Evolutionary conservation across 371 early-diverging fungal genomes (phyloP).

Genomic region (Rhizomucor miehei): DNA sequence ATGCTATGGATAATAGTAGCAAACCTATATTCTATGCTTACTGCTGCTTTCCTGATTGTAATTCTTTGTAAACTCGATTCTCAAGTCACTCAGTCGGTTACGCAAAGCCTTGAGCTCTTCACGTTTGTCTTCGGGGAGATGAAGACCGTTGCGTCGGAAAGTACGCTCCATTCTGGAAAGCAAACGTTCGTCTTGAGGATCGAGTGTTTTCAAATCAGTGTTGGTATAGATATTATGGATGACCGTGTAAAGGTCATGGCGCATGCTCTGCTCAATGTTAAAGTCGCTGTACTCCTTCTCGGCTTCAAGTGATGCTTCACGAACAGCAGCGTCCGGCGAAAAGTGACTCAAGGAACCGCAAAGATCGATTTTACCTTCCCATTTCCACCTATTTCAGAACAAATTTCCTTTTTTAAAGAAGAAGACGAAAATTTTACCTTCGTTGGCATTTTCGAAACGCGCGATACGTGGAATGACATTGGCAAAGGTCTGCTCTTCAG

Average conservation of each 20-base stretch:
- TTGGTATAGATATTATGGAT: conserved; percentile 56
- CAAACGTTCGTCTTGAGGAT: conserved; percentile 65
- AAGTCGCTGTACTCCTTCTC: conserved; percentile 65
- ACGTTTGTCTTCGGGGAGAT: conserved; percentile 58
- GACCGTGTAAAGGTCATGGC: conserved; percentile 69
- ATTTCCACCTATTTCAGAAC: background rate
- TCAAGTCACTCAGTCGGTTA: conserved; percentile 66
- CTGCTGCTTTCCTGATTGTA: conserved; percentile 59
- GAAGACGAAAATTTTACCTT: conserved; percentile 27
- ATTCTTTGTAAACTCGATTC: conserved; percentile 65
- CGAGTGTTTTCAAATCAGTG: conserved; percentile 47
- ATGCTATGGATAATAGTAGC: background rate
- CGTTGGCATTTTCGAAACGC: conserved; percentile 46
- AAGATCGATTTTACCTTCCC: conserved; percentile 40
- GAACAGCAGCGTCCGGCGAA: conserved; percentile 62
- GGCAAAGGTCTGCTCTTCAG: conserved; percentile 55
- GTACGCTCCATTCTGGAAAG: conserved; percentile 59
- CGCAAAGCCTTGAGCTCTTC: conserved; percentile 59
- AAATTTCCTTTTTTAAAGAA: background rate
- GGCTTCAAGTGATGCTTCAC: conserved; percentile 70
- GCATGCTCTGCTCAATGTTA: conserved; percentile 74
- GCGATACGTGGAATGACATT: conserved; percentile 59
- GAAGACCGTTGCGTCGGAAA: conserved; percentile 72
- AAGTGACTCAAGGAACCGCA: conserved; percentile 64
- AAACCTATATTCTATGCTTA: conserved; percentile 15